phyloP scores from a whole-genome alignment of 2,329 filamentous ascomycete species.

The Aspergillus flavus region DNA sequence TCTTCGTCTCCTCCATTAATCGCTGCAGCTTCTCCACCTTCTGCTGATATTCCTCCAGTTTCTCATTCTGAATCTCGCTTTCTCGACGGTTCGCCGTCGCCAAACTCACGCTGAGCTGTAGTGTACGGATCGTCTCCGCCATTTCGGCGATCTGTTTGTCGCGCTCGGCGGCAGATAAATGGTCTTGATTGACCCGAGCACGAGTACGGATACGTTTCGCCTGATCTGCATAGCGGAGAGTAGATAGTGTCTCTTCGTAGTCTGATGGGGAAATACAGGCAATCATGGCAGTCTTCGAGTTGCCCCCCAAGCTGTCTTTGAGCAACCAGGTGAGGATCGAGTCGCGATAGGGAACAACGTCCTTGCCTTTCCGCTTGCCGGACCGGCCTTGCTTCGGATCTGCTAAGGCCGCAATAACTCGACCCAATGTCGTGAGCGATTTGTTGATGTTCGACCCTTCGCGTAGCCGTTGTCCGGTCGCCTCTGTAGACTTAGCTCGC shows the following conservation, averaged over 20 bases:
- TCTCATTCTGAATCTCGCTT: slow-evolving; percentile 75
- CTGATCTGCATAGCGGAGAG: slow-evolving; percentile 94
- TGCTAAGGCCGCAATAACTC: slow-evolving; percentile 90
- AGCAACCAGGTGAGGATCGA: slow-evolving; percentile 83
- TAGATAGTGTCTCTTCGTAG: slow-evolving; percentile 96
- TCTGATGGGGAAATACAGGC: slow-evolving; percentile 94
- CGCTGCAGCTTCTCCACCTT: slow-evolving; percentile 89
- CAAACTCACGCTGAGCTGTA: slow-evolving; percentile 74
- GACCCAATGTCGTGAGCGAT: slow-evolving; percentile 90
- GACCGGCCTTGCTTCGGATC: slow-evolving; percentile 65
- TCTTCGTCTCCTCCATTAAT: slow-evolving; percentile 90
- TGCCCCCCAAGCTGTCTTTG: slow-evolving; percentile 93
- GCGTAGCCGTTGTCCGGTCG: slow-evolving; percentile 83
- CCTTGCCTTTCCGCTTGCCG: slow-evolving; percentile 62
- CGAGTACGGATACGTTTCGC: slow-evolving; percentile 95
- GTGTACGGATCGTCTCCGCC: slow-evolving; percentile 86
- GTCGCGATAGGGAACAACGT: slow-evolving; percentile 90
- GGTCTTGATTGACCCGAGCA: slow-evolving; percentile 93
- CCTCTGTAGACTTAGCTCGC: slow-evolving; percentile 91
- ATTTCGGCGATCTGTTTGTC: slow-evolving; percentile 93
- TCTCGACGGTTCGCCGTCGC: slow-evolving; percentile 71
- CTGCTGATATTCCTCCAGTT: slow-evolving; percentile 90
- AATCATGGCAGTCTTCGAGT: slow-evolving; percentile 99
- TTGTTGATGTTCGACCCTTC: slow-evolving; percentile 99
- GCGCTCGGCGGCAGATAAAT: slow-evolving; percentile 86